Conservation (phyloP, 2,329 filamentous ascomycete genomes). For the Penicillium sp. region DNA sequence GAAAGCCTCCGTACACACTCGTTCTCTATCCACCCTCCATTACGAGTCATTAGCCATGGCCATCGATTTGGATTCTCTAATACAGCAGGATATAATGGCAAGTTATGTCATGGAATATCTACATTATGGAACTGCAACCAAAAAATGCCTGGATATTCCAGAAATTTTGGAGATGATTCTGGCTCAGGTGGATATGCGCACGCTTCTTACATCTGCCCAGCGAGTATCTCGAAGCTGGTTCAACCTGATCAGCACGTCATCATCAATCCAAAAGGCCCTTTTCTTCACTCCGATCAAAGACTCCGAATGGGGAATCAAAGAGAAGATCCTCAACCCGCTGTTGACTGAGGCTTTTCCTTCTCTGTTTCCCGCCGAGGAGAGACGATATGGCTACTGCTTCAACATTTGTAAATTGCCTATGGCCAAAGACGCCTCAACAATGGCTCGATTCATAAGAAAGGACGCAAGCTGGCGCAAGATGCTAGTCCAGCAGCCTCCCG, state of each 20-base stretch:
- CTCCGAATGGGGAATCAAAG: neutral
- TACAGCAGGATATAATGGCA: no score
- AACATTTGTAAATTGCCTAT: neutral
- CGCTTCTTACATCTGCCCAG: conserved; percentile 9
- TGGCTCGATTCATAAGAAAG: neutral
- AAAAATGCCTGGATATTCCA: neutral
- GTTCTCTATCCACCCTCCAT: no score
- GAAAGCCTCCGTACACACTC: no score
- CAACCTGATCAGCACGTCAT: neutral
- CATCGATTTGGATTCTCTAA: no score
- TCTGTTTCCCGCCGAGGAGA: neutral
- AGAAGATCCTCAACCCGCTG: conserved; percentile 1
- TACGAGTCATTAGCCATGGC: no score
- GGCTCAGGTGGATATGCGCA: conserved; percentile 5
- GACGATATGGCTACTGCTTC: neutral
- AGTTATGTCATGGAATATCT: no score
- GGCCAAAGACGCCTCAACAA: neutral
- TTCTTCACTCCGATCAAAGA: conserved; percentile 8
- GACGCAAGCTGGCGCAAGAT: conserved; percentile 12
- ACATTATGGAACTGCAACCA: neutral
- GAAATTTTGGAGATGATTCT: conserved; percentile 13
- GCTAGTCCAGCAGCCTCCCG: conserved; percentile 12
- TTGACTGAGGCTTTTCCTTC: conserved; percentile 1
- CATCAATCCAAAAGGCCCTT: conserved; percentile 4
- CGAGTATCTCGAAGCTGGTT: conserved; percentile 5